Base-by-base conservation (phyloP, 352 stramenopile genomes). In the Vaucheria bursata region DNA sequence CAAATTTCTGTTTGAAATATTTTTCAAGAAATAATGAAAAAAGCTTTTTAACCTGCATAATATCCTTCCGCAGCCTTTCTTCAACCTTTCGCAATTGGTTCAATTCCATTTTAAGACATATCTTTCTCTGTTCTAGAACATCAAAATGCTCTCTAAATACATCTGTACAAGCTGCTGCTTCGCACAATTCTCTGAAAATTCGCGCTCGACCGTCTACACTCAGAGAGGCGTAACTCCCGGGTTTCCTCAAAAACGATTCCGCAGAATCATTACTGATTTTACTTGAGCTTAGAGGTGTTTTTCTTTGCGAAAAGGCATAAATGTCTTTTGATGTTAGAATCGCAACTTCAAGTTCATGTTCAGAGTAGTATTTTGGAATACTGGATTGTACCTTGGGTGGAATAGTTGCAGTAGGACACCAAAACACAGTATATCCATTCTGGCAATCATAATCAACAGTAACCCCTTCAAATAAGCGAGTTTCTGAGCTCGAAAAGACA, bases 131-230 rank as follows among this genome's bases (percentile, higher is more conserved):
- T 12, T 59, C 45, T 25, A 59, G 12, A 25, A 18, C 73, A 40
- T 71, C 65, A 38, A 79, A 36, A 34, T 79, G 73, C 59, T 79
- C 73, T 67, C 66, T 79, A 50, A 79, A 67, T 18, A 65, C 65
- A 0, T 40, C 59, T 32, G 49, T 79, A 29, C 52, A 69, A 4
- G 35, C 45, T 18, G 73, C 73, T n/a, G 74, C 33, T 34, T 79
- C 73, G 73, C 73, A 79, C 33, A 79, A 67, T 32, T 40, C 73
- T 12, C 73, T 64, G 29, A 79, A 67, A 32, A 79, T 33, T 6
- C 73, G 73, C 32, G 64, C 32, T n/a, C 73, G 8, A 7, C 66
- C 73, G 12, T 31, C 35, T 0, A 65, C 34, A 31, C 32, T 71
- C 25, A 79, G 71, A 32, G 66, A 39, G 5, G 73, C 73, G 66